These are phyloP conservation scores for Salix caprea DNA, from an alignment of 345 rosid genomes.

Conservation along the genomic window DNA sequence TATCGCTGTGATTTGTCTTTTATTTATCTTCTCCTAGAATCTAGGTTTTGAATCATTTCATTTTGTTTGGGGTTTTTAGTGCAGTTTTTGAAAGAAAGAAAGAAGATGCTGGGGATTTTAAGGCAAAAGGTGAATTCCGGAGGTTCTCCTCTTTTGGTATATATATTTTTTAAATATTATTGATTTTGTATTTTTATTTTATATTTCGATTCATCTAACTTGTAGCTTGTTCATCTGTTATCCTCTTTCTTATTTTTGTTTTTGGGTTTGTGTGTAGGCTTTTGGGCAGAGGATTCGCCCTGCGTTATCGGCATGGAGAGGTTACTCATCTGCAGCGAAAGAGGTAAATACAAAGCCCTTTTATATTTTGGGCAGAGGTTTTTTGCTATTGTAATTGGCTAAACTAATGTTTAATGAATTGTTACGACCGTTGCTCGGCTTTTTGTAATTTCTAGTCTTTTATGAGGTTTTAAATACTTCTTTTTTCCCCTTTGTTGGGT, in stretches of 20 bases:
- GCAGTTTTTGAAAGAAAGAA: conserved; percentile 14
- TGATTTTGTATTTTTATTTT: background rate
- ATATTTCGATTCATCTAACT: background rate
- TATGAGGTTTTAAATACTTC: background rate
- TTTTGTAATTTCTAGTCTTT: background rate
- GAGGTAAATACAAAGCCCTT: conserved; percentile 36
- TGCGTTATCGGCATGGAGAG: conserved; percentile 42
- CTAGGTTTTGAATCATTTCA: background rate
- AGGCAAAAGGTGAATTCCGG: conserved; percentile 48
- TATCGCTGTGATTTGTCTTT: background rate
- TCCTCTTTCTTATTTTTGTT: conserved; percentile 5
- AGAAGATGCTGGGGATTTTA: conserved; percentile 56
- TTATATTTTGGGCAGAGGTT: too few relatives aligned
- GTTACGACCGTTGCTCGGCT: background rate
- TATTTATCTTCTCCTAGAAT: background rate
- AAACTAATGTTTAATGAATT: background rate
- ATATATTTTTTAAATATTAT: conserved; percentile 8
- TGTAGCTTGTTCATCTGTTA: background rate
- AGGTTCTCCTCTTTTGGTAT: conserved; percentile 23
- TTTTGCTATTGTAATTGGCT: background rate
- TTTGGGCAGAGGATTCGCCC: conserved; percentile 46
- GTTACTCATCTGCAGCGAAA: conserved; percentile 61
- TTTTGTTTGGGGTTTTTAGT: background rate
- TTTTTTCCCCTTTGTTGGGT: background rate
- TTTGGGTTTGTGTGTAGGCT: conserved; percentile 21